phyloP scores from a whole-genome alignment of 2,329 filamentous ascomycete species.

The Cercospora beticola region DNA sequence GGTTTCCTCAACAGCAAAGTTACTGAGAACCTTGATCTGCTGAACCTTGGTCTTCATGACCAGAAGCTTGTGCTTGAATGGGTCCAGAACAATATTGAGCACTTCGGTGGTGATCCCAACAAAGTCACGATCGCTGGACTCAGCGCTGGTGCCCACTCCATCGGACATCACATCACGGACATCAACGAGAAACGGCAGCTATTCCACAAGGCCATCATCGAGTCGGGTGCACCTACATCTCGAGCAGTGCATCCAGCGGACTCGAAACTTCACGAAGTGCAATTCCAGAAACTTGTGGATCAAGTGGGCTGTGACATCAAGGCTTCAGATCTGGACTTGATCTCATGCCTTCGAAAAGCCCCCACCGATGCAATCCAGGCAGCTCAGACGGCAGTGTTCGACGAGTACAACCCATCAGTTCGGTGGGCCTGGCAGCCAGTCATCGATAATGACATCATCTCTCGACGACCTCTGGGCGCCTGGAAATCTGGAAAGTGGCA shows the following conservation, averaged over 20 bases:
- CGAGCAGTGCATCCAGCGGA: constrained; percentile 47
- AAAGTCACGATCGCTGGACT: constrained; percentile 37
- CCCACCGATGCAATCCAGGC: constrained; percentile 40
- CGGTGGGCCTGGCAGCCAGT: constrained; percentile 67
- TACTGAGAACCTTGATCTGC: constrained; percentile 53
- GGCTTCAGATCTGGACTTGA: constrained; percentile 35
- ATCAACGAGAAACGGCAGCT: constrained; percentile 40
- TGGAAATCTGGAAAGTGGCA: constrained; percentile 57
- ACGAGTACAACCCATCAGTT: constrained; percentile 49
- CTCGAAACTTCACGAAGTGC: constrained; percentile 43
- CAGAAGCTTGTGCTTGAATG: constrained; percentile 46
- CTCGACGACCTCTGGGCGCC: constrained; percentile 58
- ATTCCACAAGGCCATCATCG: constrained; percentile 50
- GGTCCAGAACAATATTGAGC: constrained; percentile 42
- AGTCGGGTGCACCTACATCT: constrained; percentile 50
- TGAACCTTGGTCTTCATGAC: constrained; percentile 47
- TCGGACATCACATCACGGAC: constrained; percentile 67
- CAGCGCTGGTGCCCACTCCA: constrained; percentile 64
- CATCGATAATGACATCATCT: constrained; percentile 62
- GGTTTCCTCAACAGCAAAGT: constrained; percentile 63
- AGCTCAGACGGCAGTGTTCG: constrained; percentile 47
- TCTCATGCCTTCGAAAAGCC: constrained; percentile 46
- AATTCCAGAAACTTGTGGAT: constrained; percentile 46
- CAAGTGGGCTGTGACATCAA: constrained; percentile 38
- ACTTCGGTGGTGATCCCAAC: constrained; percentile 40